These are phyloP conservation scores for Ogataea zsoltii DNA, from an alignment of 805 yeast species.

Conservation along the genomic window DNA sequence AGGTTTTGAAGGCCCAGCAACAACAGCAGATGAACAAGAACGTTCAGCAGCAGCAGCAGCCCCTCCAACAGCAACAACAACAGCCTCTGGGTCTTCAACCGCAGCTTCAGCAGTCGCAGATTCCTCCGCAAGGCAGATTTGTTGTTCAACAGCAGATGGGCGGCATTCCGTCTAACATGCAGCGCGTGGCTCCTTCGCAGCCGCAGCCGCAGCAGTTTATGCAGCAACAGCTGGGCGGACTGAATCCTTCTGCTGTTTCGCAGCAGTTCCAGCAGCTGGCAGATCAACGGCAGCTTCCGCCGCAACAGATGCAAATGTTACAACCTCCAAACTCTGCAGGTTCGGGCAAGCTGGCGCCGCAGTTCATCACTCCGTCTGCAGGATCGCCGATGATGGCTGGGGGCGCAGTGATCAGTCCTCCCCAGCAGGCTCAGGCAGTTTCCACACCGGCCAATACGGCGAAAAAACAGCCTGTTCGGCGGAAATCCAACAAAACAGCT, in stretches of 20 bases:
- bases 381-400: conserved; percentile 11
- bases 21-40: conserved; percentile 23
- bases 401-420: conserved; percentile 11
- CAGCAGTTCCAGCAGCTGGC: conserved; percentile 29
- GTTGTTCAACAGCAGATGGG: conserved; percentile 13
- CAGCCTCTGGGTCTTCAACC: conserved; percentile 18
- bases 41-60: conserved; percentile 12
- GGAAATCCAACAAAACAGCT: conserved; percentile 23
- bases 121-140: conserved; percentile 23
- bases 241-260: conserved; percentile 22
- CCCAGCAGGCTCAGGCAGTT: conserved; percentile 14
- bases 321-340: conserved; percentile 5
- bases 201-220: conserved; percentile 15
- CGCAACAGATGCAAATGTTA: conserved; percentile 20
- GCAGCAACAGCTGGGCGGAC: conserved; percentile 12
- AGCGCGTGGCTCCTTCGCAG: conserved; percentile 12
- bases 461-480: conserved; percentile 26
- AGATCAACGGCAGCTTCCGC: conserved; percentile 22
- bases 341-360: conserved; percentile 17
- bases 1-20: conserved; percentile 27
- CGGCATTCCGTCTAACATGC: conserved; percentile 10
- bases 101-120: conserved; percentile 14
- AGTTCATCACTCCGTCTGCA: conserved; percentile 16
- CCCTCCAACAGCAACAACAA: conserved; percentile 16
- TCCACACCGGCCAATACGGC: conserved; percentile 14